These are phyloP conservation scores for Schwanniomyces polymorphus DNA, from an alignment of 805 yeast genomes.

Conservation along the genomic window DNA sequence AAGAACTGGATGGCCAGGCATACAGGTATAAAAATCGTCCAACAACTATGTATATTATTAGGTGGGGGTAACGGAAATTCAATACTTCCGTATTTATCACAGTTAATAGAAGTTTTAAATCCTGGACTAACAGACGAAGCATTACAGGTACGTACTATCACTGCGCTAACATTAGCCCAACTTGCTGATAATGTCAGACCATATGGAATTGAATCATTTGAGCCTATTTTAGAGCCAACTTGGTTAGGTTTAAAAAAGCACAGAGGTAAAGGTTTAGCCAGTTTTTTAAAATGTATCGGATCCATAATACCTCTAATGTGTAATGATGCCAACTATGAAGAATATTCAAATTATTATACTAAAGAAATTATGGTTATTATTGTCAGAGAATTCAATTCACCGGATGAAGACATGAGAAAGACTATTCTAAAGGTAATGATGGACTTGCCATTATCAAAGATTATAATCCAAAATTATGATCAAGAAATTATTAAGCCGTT, in stretches of 20 bases:
- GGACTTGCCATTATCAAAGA: conserved; percentile 62
- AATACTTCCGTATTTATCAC: conserved; percentile 70
- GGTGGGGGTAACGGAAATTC: conserved; percentile 58
- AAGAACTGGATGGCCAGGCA: conserved; percentile 82
- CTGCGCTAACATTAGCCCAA: conserved; percentile 71
- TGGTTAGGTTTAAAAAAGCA: conserved; percentile 80
- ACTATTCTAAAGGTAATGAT: conserved; percentile 69
- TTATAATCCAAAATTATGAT: conserved; percentile 50
- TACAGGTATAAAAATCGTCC: conserved; percentile 76
- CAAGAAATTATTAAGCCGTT: conserved; percentile 60
- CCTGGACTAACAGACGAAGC: conserved; percentile 68
- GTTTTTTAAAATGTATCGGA: conserved; percentile 77
- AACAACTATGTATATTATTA: conserved; percentile 65
- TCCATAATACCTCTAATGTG: conserved; percentile 84
- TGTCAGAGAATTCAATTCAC: conserved; percentile 70
- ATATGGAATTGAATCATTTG: conserved; percentile 88
- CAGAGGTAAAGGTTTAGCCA: conserved; percentile 75
- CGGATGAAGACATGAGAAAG: conserved; percentile 85
- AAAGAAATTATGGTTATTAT: conserved; percentile 69
- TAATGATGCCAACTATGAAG: conserved; percentile 48
- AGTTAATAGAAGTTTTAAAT: conserved; percentile 59
- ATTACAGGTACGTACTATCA: conserved; percentile 60
- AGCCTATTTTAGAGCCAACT: conserved; percentile 65
- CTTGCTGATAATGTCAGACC: conserved; percentile 84
- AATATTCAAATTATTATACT: conserved; percentile 76